These are phyloP conservation scores for Leccinum uliginosum DNA, from an alignment of 768 basidiomycete genomes.

Conservation along the genomic window DNA sequence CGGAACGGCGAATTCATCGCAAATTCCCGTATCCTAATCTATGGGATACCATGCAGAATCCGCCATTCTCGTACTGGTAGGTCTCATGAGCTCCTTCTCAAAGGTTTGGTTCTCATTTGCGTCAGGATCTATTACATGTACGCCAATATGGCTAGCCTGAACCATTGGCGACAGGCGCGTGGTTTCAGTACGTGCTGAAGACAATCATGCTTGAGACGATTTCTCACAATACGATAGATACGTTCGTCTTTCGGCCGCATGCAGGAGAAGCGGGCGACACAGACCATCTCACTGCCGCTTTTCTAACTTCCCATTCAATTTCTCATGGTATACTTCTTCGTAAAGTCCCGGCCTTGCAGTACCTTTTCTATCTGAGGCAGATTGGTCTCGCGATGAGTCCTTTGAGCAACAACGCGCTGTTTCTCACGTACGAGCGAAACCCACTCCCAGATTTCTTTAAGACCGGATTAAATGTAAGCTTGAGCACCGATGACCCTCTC, in stretches of 20 bases:
- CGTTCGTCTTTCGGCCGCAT: constrained; percentile 95
- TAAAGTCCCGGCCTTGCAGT: constrained; percentile 95
- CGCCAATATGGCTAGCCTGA: constrained; percentile 92
- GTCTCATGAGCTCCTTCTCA: constrained; percentile 15
- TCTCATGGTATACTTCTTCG: constrained; percentile 98
- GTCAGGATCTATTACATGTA: constrained; percentile 95
- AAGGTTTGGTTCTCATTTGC: constrained; percentile 1
- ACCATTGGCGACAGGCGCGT: constrained; percentile 81
- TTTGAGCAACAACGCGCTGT: constrained; percentile 94
- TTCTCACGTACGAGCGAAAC: constrained; percentile 95
- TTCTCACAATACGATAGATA: constrained; percentile 56
- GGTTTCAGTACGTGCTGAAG: constrained; percentile 74
- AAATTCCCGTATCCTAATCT: constrained; percentile 90
- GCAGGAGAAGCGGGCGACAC: constrained; percentile 98
- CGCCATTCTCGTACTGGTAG: constrained; percentile 94
- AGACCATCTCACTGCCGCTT: constrained; percentile 94
- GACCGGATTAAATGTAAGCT: constrained; percentile 89
- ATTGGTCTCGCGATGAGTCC: constrained; percentile 99
- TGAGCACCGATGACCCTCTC: constrained; percentile 93
- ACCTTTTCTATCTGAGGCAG: constrained; percentile 96
- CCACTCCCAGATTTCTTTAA: constrained; percentile 97
- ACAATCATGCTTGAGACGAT: constrained; percentile 3
- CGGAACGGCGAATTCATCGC: constrained; percentile 84
- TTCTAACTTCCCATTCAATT: constrained; percentile 95
- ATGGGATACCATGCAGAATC: constrained; percentile 88